These are phyloP conservation scores for Colletotrichum sp. DNA, from an alignment of 2,329 filamentous ascomycete genomes.

Conservation along the genomic window DNA sequence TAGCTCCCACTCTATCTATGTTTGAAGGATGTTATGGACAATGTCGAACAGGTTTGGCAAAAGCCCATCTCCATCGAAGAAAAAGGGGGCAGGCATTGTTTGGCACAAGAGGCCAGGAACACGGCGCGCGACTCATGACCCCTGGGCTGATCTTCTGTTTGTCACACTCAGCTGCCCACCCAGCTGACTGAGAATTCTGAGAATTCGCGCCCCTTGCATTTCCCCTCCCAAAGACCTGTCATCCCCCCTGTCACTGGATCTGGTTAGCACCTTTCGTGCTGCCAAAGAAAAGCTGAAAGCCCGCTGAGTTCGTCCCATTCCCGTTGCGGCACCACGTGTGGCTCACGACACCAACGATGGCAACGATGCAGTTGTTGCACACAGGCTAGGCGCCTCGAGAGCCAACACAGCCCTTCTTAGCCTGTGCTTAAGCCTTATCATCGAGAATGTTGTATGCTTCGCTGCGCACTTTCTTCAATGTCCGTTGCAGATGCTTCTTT, in stretches of 20 bases:
- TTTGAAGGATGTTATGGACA: neutral
- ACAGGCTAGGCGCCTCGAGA: neutral
- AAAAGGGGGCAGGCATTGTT: neutral
- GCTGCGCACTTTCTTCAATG: neutral
- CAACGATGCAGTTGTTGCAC: neutral
- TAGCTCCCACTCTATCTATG: neutral
- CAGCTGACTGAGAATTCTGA: neutral
- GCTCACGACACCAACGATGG: neutral
- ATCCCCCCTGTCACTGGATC: neutral
- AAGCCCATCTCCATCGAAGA: neutral
- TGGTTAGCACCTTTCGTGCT: neutral
- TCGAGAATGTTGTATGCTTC: neutral
- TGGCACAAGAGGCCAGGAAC: neutral
- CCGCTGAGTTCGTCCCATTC: neutral
- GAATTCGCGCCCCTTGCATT: neutral
- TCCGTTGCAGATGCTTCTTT: neutral
- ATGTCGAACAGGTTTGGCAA: neutral
- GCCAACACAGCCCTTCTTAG: neutral
- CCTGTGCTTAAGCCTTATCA: neutral
- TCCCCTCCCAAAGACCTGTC: neutral
- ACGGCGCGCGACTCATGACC: neutral
- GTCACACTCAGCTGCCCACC: neutral
- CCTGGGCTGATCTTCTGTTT: neutral
- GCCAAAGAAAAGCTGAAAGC: neutral
- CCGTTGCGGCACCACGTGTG: neutral